Base-by-base conservation (phyloP, 768 basidiomycete species). In the Dendrothele bispora region DNA sequence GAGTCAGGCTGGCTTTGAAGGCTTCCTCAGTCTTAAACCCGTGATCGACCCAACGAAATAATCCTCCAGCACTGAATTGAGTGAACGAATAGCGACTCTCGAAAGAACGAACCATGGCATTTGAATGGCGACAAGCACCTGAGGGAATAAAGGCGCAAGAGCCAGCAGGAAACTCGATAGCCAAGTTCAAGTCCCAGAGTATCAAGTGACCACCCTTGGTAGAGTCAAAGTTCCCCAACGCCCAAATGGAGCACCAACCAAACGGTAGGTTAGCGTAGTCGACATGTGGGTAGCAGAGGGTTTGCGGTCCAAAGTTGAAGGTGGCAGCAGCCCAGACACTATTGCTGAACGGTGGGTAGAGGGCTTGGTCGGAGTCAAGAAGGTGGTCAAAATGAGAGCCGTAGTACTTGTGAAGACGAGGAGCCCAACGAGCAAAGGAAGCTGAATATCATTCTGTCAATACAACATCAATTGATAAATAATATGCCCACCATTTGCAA, bases 231-330 rank as follows among this genome's bases (percentile, higher is more conserved):
- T 44, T 2, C 1, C 65, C 61, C 2, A 52, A 22, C 0, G 60
- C 47, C 12, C 48, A 54, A 5, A 66, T 57, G 1, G 57, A 43
- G 22, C 60, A 66, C n/a, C 51, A 29, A 0, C 62, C 61, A 7
- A 7, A 43, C 0, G 56, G 45, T 2, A 59, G 29, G 26, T 66
- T 66, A 0, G 7, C 27, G 21, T 8, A 21, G 25, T 66, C 63
- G 1, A 41, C 44, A 12, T 66, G 61, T 1, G 25, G 18, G 14
- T n/a, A n/a, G 30, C 30, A 32, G 10, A 32, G 10, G n/a, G 30
- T 32, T 10, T n/a, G 30, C 10, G 30, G 30, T 10, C 30, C 30
- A 32, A 32, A 32, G 30, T 32, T 32, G 30, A 32, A 32, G 10
- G 30, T 32, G 30, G 30, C 30, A n/a, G 10, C 30, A 32, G 30